These are phyloP conservation scores for Aspergillus baeticus DNA, from an alignment of 495 filamentous ascomycete genomes.

Conservation along the genomic window DNA sequence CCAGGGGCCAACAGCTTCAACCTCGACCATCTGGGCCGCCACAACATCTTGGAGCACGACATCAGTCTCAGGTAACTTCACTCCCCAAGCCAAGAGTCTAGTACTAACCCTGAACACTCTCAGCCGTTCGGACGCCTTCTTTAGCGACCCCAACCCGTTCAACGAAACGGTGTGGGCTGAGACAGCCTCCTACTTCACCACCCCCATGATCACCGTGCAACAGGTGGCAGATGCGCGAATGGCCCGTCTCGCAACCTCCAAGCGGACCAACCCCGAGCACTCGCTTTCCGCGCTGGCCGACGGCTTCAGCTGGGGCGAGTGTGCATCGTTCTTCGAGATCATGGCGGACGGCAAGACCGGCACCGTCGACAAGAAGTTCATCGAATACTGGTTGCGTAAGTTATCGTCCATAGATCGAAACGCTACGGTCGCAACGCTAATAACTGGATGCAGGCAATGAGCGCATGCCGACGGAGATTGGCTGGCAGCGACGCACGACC, in stretches of 20 bases:
- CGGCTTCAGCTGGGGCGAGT: constrained; percentile 19
- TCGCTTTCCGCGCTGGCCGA: constrained; percentile 9
- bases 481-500: constrained; percentile 13
- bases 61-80: constrained; percentile 10
- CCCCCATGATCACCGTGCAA: constrained; percentile 14
- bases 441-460: constrained; percentile 8
- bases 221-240: constrained; percentile 16
- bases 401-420: not conserved
- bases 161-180: constrained; percentile 18
- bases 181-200: constrained; percentile 17
- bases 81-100: not conserved
- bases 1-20: constrained; percentile 4
- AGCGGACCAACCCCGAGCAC: constrained; percentile 12
- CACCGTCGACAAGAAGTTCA: constrained; percentile 11
- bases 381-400: constrained; percentile 18
- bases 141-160: constrained; percentile 15
- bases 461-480: constrained; percentile 16
- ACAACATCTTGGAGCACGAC: constrained; percentile 17
- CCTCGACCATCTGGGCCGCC: constrained; percentile 6
- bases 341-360: constrained; percentile 17
- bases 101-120: not conserved
- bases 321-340: constrained; percentile 20
- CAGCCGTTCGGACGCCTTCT: constrained; percentile 18
- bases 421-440: not conserved
- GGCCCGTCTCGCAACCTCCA: constrained; percentile 15